Base-by-base conservation (phyloP, 495 filamentous ascomycete genomes). In the Hyaloscypha finlandica region DNA sequence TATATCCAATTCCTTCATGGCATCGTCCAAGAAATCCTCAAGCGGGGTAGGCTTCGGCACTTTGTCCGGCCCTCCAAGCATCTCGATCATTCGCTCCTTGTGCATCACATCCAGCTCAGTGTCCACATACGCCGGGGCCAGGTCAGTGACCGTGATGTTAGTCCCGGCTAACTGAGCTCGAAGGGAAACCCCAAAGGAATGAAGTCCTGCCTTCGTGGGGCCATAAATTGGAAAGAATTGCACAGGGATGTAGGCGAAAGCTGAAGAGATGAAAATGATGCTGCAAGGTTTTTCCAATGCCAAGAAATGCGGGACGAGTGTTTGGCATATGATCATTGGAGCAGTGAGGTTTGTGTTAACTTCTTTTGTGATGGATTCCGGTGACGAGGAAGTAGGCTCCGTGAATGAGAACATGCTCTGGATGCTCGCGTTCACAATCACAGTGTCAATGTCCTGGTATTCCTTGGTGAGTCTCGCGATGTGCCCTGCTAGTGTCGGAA, bases 141-240 rank as follows among this genome's bases (percentile, higher is more conserved):
- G 16, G 42, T 48, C 42, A 19, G 42, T 48, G 42, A 48, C 42
- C 11, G 35, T 48, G 42, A 48, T 6, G 16, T 48, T 48, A 48
- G 42, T 48, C 42, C 42, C 42, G 14, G 25, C 39, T 1, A 79
- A 30, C 66, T 79, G 74, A 35, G 73, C 66, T 14, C 78, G 71
- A 1, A 79, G 64, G 19, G 67, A 52, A 31, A 77, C 69, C 52
- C 61, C 59, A 29, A 77, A 69, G 12, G 63, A 48, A 39, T 79
- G 77, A 11, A 78, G 63, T 14, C 68, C 76, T 3, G 78, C 74
- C 63, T 81, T 79, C 9, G 76, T 73, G 0, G 75, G 39, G 59
- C 73, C 77, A 59, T 81, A 81, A 0, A 74, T 60, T 16, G 77
- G 78, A 62, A 74, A 78, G 45, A 78, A 68, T 25, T 65, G 66